These are phyloP conservation scores for Begonia peltatifolia DNA, from an alignment of 306 rosid species.

Conservation along the genomic window DNA sequence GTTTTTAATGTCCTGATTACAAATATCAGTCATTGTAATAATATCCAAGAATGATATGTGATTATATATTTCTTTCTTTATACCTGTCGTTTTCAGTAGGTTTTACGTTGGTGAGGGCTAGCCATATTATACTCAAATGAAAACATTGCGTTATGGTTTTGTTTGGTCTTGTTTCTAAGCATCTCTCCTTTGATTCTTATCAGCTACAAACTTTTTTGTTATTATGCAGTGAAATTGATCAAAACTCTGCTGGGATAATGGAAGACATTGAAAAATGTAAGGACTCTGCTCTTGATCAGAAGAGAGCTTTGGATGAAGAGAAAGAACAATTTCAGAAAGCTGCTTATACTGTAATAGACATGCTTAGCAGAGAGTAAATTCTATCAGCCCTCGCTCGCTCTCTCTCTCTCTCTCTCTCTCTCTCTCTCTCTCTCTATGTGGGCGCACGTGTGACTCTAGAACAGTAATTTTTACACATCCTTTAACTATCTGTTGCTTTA, in stretches of 20 bases:
- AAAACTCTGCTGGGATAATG: conserved; percentile 36
- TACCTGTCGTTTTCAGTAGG: too few relatives aligned
- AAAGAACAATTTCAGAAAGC: conserved; percentile 58
- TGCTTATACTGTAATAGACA: conserved; percentile 56
- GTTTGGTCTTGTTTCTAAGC: too few relatives aligned
- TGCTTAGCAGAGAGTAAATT: conserved; percentile 36
- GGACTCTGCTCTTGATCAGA: conserved; percentile 45
- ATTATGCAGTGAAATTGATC: conserved; percentile 45
- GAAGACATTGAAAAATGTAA: conserved; percentile 47
- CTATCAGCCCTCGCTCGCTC: conserved; percentile 19
- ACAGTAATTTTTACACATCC: background rate
- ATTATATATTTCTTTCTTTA: too few relatives aligned
- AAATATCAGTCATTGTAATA: too few relatives aligned
- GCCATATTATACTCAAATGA: too few relatives aligned
- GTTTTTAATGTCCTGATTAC: too few relatives aligned
- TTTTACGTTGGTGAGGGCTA: too few relatives aligned
- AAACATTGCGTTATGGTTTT: too few relatives aligned
- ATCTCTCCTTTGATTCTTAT: too few relatives aligned
- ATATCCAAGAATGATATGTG: too few relatives aligned
- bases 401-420: conserved; percentile 3
- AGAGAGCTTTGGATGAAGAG: conserved; percentile 53
- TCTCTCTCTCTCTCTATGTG: conserved; percentile 1
- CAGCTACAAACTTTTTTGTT: background rate
- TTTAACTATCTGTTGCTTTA: background rate
- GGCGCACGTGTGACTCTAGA: background rate